phyloP scores from a whole-genome alignment of 2,329 filamentous ascomycete genomes.

The Fusarium luffae region DNA sequence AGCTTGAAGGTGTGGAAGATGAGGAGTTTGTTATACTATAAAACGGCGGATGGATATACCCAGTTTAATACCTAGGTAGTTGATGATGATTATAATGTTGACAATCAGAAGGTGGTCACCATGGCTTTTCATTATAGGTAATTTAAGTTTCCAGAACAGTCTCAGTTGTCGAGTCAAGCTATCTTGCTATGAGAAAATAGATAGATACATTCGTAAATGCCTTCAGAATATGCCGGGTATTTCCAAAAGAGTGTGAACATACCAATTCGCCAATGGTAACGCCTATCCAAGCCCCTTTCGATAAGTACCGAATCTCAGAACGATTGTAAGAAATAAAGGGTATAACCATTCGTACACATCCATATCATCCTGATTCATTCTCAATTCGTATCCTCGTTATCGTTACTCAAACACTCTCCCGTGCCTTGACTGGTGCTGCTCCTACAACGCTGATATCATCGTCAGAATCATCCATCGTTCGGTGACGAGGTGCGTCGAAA shows the following conservation, averaged over 20 bases:
- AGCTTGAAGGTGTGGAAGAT: slow-evolving; percentile 35
- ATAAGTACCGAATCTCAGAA: slow-evolving; percentile 17
- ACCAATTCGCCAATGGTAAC: slow-evolving; percentile 17
- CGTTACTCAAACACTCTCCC: slow-evolving; percentile 52
- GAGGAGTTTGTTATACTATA: slow-evolving; percentile 49
- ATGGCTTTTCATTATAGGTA: neutral
- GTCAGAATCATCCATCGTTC: slow-evolving; percentile 43
- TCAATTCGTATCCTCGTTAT: neutral
- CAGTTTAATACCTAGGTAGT: neutral
- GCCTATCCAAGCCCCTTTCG: slow-evolving; percentile 18
- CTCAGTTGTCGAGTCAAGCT: slow-evolving; percentile 2
- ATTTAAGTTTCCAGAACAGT: neutral
- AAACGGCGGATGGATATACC: slow-evolving; percentile 28
- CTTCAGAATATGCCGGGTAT: neutral
- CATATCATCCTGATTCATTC: neutral
- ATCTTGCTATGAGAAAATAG: neutral
- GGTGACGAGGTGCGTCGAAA: slow-evolving; percentile 26
- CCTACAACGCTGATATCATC: slow-evolving; percentile 53
- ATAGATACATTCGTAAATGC: neutral
- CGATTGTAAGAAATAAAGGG: slow-evolving; percentile 42
- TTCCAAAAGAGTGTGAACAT: slow-evolving; percentile 23
- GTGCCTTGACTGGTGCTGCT: slow-evolving; percentile 52
- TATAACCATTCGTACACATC: slow-evolving; percentile 24
- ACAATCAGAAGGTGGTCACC: too few species aligned
- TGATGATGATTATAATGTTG: neutral